Evolutionary conservation across 345 rosid species (phyloP), one percentile per base, ranked within the genome.

Genomic region (Kandelia obovata): DNA sequence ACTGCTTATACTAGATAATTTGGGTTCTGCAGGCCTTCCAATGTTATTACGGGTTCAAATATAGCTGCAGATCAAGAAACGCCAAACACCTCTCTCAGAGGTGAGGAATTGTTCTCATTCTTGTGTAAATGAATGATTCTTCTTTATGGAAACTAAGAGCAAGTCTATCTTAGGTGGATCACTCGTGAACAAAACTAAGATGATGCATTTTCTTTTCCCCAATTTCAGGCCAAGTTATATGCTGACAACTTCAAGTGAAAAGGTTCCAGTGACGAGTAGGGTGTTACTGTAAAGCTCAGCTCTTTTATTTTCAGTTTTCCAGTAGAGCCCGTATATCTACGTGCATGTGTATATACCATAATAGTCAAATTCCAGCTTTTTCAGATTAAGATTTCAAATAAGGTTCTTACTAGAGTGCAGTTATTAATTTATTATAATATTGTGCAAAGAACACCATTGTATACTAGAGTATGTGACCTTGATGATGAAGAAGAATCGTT

Each of bases 161-260:
- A 32, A n/a, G 8, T 8, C 30, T 32, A 25, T 56, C 6, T 3
- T 21, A 21, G 21, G 6, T 25, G 0, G 13, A 4, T 56, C 3
- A 4, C 31, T 16, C 30, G 17, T 25, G 59, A 56, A 25, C 28
- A 25, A 25, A 25, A 56, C 26, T 8, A 8, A 9, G 28, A 56
- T 55, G 27, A 9, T 56, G 13, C 31, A 56, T 39, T 2, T 34
- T 68, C 64, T 65, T 37, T 21, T 46, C 58, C 49, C 15, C 28
- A 26, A 7, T 64, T 80, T 53, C 87, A 88, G 97, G 77, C 76
- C 1, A 89, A 91, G 81, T 78, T 94, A 8, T 93, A 89, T 83
- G 89, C 97, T n/a, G 96, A 89, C 74, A 93, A 93, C 89, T 93
- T 91, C 86, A 89, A 89, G 70, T 90, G 94, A 96, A 93, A 87